These are phyloP conservation scores for Phytophthora ramorum DNA, from an alignment of 352 stramenopile genomes.

Conservation along the genomic window DNA sequence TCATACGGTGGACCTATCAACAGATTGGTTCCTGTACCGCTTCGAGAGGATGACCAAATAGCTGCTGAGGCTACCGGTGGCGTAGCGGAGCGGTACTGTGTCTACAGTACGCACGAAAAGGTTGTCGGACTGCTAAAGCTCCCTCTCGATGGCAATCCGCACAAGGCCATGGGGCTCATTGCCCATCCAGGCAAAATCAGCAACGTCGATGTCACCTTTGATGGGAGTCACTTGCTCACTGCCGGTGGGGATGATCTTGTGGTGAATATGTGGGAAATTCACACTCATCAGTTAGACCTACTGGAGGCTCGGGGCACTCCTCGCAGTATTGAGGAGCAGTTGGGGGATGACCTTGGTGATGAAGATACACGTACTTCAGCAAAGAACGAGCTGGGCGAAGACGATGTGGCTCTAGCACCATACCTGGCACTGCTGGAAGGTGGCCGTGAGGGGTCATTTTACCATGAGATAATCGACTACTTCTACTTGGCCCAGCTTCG, in stretches of 20 bases:
- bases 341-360: not conserved
- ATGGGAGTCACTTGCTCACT: conserved; percentile 90
- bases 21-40: conserved; percentile 68
- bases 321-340: conserved; percentile 16
- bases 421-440: conserved; percentile 91
- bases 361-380: not conserved
- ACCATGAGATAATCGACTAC: conserved; percentile 94
- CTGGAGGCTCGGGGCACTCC: conserved; percentile 52
- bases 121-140: conserved; percentile 88
- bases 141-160: conserved; percentile 92
- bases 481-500: conserved; percentile 95
- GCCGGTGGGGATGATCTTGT: conserved; percentile 90
- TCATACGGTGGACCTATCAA: conserved; percentile 92
- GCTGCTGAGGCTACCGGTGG: conserved; percentile 23
- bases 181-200: conserved; percentile 91
- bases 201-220: conserved; percentile 82
- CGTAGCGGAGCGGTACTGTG: conserved; percentile 71
- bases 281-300: conserved; percentile 76
- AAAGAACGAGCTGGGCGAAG: conserved; percentile 16
- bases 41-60: conserved; percentile 34
- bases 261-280: conserved; percentile 93
- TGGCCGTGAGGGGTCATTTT: conserved; percentile 79
- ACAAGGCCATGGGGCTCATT: conserved; percentile 93
- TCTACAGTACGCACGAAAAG: conserved; percentile 85
- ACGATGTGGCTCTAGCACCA: conserved; percentile 54